Evolutionary conservation across 2,329 filamentous ascomycete species (phyloP).

Genomic region (Tolypocladium guangdongense): DNA sequence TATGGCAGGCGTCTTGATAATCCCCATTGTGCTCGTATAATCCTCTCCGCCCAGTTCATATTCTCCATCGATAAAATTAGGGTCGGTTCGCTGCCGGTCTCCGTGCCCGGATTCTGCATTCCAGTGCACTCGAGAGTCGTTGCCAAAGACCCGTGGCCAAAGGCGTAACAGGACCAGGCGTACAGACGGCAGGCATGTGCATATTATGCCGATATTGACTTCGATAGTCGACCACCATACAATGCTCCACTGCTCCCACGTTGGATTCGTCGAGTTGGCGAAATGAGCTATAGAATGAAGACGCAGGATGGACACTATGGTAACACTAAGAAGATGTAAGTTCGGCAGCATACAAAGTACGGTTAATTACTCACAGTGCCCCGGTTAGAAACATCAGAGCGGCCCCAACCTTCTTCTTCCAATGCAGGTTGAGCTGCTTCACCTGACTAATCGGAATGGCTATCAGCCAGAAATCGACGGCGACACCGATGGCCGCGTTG

Average conservation of each 20-base stretch:
- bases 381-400: constrained; percentile 32
- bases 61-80: not conserved
- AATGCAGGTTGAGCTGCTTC: constrained; percentile 19
- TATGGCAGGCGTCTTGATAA: not conserved
- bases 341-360: not conserved
- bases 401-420: constrained; percentile 30
- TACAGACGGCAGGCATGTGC: constrained; percentile 21
- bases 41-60: not conserved
- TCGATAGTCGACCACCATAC: constrained; percentile 24
- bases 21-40: not conserved
- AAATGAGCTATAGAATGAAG: constrained; percentile 16
- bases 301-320: constrained; percentile 19
- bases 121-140: not conserved
- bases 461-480: constrained; percentile 31
- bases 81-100: not conserved
- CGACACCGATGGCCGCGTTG: constrained; percentile 29
- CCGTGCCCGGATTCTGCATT: not conserved
- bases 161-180: constrained; percentile 16
- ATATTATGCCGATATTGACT: constrained; percentile 10
- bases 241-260: constrained; percentile 17
- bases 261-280: constrained; percentile 15
- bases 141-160: constrained; percentile 7
- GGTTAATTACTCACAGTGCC: constrained; percentile 17
- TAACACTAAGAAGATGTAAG: constrained; percentile 11
- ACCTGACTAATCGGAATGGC: constrained; percentile 28